Evolutionary conservation across 2,329 filamentous ascomycete species (phyloP).

Genomic region (Ophiostoma australiae): DNA sequence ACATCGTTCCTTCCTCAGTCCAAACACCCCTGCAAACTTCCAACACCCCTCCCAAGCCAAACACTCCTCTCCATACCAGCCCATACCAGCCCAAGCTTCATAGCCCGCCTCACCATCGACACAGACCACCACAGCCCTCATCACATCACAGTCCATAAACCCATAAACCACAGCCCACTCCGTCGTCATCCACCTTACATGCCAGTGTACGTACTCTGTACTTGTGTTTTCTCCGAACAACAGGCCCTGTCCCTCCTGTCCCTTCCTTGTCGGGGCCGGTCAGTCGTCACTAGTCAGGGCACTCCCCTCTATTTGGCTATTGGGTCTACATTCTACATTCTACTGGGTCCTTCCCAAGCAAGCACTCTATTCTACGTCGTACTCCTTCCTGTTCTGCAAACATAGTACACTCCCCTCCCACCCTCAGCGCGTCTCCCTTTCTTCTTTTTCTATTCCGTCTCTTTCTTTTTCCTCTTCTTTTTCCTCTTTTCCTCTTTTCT

Average conservation of each 20-base stretch:
- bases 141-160: background rate
- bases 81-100: background rate
- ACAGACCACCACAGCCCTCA: background rate
- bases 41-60: background rate
- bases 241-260: background rate
- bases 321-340: background rate
- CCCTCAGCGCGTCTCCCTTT: background rate
- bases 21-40: background rate
- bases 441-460: conserved; percentile 7
- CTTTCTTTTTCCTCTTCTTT: background rate
- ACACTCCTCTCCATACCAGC: background rate
- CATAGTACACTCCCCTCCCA: background rate
- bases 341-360: background rate
- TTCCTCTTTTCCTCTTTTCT: conserved; percentile 5
- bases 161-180: conserved; percentile 2
- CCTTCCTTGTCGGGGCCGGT: background rate
- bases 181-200: conserved; percentile 14
- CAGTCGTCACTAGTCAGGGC: conserved; percentile 16
- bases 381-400: no score
- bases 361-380: background rate
- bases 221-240: conserved; percentile 2
- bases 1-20: background rate
- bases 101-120: conserved; percentile 1
- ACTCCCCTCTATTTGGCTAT: background rate
- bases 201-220: conserved; percentile 4